These are phyloP conservation scores for Phytophthora tentaculata DNA, from an alignment of 352 stramenopile species.

Conservation along the genomic window DNA sequence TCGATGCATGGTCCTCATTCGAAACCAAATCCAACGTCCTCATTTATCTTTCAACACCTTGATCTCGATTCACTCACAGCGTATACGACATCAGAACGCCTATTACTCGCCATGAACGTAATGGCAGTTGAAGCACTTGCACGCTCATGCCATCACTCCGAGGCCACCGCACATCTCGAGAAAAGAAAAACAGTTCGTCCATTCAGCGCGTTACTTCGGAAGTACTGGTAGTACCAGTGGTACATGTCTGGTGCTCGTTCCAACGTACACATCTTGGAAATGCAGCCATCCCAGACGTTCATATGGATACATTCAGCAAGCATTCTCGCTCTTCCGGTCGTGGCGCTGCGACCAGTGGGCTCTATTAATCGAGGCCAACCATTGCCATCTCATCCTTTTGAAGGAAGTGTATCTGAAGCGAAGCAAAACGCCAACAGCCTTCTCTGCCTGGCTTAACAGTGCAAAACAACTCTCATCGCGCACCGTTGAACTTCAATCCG, in stretches of 20 bases:
- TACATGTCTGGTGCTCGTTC: neutral
- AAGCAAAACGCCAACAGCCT: neutral
- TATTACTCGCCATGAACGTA: no score
- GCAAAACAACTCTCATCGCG: no score
- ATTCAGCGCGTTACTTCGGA: neutral
- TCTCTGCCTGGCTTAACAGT: no score
- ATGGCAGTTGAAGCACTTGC: no score
- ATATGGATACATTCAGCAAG: constrained; percentile 11
- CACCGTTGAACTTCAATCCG: constrained; percentile 19
- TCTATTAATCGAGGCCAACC: constrained; percentile 4
- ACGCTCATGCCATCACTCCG: neutral
- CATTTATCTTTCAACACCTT: neutral
- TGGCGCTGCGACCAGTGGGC: constrained; percentile 9
- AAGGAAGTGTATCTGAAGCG: no score
- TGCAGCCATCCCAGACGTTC: neutral
- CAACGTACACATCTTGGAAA: constrained; percentile 1
- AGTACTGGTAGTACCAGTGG: no score
- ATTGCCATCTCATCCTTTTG: neutral
- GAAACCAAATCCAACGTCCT: neutral
- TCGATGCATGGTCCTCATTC: constrained; percentile 10
- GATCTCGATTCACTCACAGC: constrained; percentile 2
- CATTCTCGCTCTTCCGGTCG: neutral
- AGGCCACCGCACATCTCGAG: neutral
- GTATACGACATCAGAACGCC: neutral
- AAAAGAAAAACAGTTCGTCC: no score